Percentiles rank a stretch among this genome's conserved stretches.
Evolutionary conservation across 805 yeast genomes (phyloP).

Genomic region (Candida stauntonica): DNA sequence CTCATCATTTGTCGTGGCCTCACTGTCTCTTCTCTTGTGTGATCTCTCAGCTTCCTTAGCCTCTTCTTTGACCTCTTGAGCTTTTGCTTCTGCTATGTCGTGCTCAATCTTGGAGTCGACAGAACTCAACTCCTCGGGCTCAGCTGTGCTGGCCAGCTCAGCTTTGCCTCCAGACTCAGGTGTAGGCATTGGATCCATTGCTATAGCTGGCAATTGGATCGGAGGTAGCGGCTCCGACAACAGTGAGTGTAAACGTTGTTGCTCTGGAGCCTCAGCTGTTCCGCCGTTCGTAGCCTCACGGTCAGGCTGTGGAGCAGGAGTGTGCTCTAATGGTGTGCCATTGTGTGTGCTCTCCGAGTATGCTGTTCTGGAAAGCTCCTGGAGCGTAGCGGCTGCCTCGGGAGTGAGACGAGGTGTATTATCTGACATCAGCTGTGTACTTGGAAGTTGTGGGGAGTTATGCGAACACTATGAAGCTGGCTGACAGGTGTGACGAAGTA

Average conservation of each 20-base stretch:
- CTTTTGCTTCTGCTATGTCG: background rate
- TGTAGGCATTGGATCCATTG: background rate
- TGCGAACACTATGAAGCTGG: too few species aligned
- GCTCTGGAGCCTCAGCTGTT: background rate
- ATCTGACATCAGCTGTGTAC: too few species aligned
- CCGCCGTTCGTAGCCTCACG: background rate
- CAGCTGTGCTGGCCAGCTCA: background rate
- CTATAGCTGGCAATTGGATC: background rate
- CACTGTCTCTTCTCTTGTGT: conserved; percentile 9
- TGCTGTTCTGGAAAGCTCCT: background rate
- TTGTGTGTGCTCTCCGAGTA: background rate
- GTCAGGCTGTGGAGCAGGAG: background rate
- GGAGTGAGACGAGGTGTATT: background rate
- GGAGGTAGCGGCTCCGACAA: background rate
- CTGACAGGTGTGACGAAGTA: background rate
- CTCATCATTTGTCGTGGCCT: conserved; percentile 4
- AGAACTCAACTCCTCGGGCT: too few species aligned
- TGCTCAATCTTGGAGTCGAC: background rate
- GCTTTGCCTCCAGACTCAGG: background rate
- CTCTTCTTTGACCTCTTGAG: too few species aligned
- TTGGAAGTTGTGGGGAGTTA: too few species aligned
- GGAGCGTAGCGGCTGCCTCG: background rate
- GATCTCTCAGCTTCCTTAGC: background rate
- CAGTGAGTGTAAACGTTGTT: background rate
- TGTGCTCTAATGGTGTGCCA: background rate